phyloP scores from a whole-genome alignment of 2,329 filamentous ascomycete genomes.

The Ophiostoma triangulosporum region DNA sequence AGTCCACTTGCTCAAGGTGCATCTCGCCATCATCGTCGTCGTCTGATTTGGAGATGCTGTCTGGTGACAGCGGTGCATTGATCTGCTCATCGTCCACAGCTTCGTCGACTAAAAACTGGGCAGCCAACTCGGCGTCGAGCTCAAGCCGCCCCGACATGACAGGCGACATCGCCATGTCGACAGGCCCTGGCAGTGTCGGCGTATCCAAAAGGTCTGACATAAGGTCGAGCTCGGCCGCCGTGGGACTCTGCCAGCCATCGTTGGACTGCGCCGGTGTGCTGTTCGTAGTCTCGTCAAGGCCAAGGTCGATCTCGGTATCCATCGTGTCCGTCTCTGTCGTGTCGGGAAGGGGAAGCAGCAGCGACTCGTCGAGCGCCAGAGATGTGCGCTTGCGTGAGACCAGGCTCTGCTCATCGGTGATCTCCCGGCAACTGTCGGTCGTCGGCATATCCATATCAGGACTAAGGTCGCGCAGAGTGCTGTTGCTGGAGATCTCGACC shows the following conservation, averaged over 20 bases:
- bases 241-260: conserved; percentile 7
- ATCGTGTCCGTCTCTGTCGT: background rate
- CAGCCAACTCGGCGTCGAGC: background rate
- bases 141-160: background rate
- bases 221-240: conserved; percentile 3
- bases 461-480: conserved; percentile 1
- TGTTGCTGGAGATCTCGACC: background rate
- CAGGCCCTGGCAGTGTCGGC: background rate
- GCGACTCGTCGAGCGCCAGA: conserved; percentile 1
- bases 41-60: background rate
- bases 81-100: background rate
- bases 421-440: conserved; percentile 2
- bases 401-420: conserved; percentile 3
- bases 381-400: conserved; percentile 3
- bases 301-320: background rate
- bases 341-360: conserved; percentile 8
- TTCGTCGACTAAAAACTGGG: background rate
- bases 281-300: background rate
- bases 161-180: background rate
- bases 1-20: background rate
- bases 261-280: background rate
- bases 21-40: background rate
- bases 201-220: background rate
- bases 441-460: conserved; percentile 3
- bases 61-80: background rate